Conservation (phyloP, 805 yeast genomes). For the Saccharomycopsis fermentans region DNA sequence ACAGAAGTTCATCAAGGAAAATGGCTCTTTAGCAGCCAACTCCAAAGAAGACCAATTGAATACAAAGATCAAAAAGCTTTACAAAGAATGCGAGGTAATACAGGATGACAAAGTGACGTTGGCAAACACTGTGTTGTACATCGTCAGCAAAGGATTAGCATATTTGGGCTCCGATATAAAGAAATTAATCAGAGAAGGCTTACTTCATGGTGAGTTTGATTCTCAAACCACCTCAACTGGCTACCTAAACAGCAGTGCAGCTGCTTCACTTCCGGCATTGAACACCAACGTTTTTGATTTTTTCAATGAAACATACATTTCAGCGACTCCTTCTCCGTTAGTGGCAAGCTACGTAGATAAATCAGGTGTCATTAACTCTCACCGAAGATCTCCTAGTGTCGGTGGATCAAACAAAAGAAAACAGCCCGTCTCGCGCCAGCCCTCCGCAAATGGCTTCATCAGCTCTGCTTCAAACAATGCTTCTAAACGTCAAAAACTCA, state of each 20-base stretch:
- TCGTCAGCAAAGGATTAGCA: slow-evolving; percentile 64
- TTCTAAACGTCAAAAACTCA: background rate
- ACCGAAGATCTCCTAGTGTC: background rate
- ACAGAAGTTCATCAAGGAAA: slow-evolving; percentile 71
- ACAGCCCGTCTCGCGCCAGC: background rate
- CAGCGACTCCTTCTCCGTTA: background rate
- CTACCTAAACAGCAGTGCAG: background rate
- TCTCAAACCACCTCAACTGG: slow-evolving; percentile 20
- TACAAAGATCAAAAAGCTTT: slow-evolving; percentile 59
- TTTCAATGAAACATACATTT: background rate
- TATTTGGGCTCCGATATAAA: slow-evolving; percentile 68
- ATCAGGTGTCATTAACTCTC: background rate
- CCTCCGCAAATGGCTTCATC: background rate
- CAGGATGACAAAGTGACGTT: slow-evolving; percentile 72
- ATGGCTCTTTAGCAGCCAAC: slow-evolving; percentile 71
- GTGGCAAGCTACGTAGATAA: background rate
- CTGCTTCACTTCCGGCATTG: background rate
- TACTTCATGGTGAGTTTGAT: slow-evolving; percentile 38
- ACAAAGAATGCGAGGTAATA: slow-evolving; percentile 44
- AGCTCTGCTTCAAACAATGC: background rate
- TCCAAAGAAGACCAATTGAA: slow-evolving; percentile 69
- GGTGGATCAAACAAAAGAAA: background rate
- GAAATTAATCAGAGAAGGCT: slow-evolving; percentile 71
- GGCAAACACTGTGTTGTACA: slow-evolving; percentile 75
- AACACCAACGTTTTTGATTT: background rate